Conservation (phyloP, 2,329 filamentous ascomycete species). For the Rhinocladiella similis region DNA sequence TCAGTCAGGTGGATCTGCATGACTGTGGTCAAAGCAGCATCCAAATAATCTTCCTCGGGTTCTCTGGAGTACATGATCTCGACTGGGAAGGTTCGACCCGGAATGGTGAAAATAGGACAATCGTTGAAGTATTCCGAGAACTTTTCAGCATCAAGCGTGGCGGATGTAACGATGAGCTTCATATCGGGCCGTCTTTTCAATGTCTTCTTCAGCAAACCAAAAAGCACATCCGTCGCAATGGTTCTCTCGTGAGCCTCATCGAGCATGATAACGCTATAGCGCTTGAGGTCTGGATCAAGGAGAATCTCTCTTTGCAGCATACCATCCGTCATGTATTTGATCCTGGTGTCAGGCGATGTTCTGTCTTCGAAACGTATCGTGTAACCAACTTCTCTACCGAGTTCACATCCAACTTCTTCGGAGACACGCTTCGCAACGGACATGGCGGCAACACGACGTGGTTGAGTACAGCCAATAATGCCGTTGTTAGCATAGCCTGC, state of each 20-base stretch:
- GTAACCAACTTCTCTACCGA: constrained; percentile 93
- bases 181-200: constrained; percentile 81
- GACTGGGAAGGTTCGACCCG: constrained; percentile 90
- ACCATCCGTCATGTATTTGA: constrained; percentile 99
- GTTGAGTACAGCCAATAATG: constrained; percentile 95
- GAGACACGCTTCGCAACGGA: constrained; percentile 96
- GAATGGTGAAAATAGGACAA: constrained; percentile 95
- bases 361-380: constrained; percentile 97
- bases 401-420: constrained; percentile 87
- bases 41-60: constrained; percentile 92
- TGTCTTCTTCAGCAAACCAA: constrained; percentile 91
- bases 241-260: constrained; percentile 98
- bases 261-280: constrained; percentile 96
- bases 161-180: constrained; percentile 94
- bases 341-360: constrained; percentile 81
- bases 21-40: constrained; percentile 89
- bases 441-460: constrained; percentile 95
- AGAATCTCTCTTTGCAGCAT: constrained; percentile 96
- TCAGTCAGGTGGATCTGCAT: constrained; percentile 98
- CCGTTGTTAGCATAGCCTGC: constrained; percentile 87
- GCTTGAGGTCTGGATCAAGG: constrained; percentile 81
- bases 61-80: constrained; percentile 95
- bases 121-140: constrained; percentile 96
- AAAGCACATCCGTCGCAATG: constrained; percentile 92
- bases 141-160: constrained; percentile 94